Conservation (phyloP, 192 early-diverging fungal genomes). For the Chytriomyces confervae region DNA sequence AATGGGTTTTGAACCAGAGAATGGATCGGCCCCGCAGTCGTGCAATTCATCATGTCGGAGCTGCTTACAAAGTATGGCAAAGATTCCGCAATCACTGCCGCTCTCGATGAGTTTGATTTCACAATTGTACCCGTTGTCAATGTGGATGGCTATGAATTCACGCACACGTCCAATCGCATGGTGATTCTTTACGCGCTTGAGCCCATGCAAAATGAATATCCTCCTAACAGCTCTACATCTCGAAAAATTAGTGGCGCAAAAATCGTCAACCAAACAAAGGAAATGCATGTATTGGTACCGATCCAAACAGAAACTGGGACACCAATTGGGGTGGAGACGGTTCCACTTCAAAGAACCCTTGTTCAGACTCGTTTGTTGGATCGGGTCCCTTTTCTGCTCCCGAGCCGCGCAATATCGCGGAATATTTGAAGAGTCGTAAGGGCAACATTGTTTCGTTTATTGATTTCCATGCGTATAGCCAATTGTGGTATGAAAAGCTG, state of each 20-base stretch:
- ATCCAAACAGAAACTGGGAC: conserved; percentile 69
- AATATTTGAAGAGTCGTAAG: conserved; percentile 48
- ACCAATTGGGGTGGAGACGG: conserved; percentile 58
- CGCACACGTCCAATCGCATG: conserved; percentile 61
- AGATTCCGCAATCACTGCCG: conserved; percentile 51
- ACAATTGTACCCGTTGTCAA: conserved; percentile 68
- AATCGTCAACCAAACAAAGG: conserved; percentile 62
- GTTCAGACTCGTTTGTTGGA: conserved; percentile 63
- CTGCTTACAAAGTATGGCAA: conserved; percentile 54
- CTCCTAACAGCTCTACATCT: not conserved
- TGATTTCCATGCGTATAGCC: conserved; percentile 66
- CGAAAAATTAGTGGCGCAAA: conserved; percentile 61
- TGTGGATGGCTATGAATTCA: conserved; percentile 67
- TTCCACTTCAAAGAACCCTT: conserved; percentile 62
- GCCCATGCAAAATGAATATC: not conserved
- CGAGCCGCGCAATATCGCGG: conserved; percentile 58
- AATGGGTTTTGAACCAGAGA: conserved; percentile 36
- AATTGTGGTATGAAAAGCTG: conserved; percentile 51
- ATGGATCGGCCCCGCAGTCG: conserved; percentile 61
- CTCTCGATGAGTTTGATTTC: conserved; percentile 60
- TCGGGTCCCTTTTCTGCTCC: conserved; percentile 56
- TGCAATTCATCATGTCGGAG: conserved; percentile 61
- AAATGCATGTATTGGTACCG: conserved; percentile 64
- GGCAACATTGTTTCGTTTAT: conserved; percentile 55
- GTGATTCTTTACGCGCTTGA: conserved; percentile 10